A percentile compares a stretch with the other conserved stretches of the same genome.
These are phyloP conservation scores for Apiospora sp. DNA, from an alignment of 2,329 filamentous ascomycete species.

Conservation along the genomic window DNA sequence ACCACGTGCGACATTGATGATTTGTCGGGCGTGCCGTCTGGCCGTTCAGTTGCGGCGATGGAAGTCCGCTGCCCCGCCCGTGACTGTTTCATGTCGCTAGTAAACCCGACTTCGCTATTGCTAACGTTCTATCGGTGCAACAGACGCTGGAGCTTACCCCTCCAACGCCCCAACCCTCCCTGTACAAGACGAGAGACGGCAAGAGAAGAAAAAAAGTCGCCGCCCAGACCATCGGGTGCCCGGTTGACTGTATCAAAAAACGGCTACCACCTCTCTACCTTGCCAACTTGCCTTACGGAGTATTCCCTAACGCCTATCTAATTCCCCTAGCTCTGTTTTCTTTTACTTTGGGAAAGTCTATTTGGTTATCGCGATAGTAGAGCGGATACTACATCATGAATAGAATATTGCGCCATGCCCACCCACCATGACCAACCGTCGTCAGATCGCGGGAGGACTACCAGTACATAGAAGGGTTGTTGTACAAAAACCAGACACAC, in stretches of 20 bases:
- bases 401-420: not conserved
- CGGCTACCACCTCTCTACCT: not conserved
- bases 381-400: not conserved
- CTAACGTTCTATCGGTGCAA: not conserved
- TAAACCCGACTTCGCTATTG: not conserved
- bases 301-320: slow-evolving; percentile 3
- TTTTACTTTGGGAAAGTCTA: not conserved
- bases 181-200: not conserved
- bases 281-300: not conserved
- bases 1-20: not conserved
- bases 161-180: not conserved
- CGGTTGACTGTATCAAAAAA: not conserved
- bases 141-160: slow-evolving; percentile 7
- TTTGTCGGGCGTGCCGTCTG: not conserved
- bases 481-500: not conserved
- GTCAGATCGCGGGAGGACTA: not conserved
- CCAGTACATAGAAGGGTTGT: not conserved
- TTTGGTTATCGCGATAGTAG: not conserved
- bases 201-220: not conserved
- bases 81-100: not conserved
- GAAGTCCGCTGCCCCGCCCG: slow-evolving; percentile 14
- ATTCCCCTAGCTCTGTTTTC: not conserved
- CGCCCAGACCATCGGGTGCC: not conserved
- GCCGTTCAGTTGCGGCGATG: not conserved
- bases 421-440: not conserved